Percentiles rank a stretch among this genome's conserved stretches.
Conservation (phyloP, 805 yeast species). For the Starmerella geochares region DNA sequence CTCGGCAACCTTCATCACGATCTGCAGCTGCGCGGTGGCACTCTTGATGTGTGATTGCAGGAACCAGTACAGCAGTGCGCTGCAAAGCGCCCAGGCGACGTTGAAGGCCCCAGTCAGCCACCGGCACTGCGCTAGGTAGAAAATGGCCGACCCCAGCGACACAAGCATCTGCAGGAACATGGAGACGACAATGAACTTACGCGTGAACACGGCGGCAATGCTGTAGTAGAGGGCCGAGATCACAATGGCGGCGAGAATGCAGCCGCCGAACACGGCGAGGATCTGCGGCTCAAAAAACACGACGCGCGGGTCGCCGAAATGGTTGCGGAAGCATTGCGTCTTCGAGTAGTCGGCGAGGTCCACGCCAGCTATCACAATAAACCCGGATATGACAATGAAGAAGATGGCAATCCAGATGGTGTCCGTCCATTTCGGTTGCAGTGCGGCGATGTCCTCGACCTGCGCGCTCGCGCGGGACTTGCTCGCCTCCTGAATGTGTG, state of each 20-base stretch:
- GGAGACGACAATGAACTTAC: slow-evolving; percentile 56
- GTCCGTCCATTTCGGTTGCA: slow-evolving; percentile 21
- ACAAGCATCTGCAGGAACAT: slow-evolving; percentile 55
- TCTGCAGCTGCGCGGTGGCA: slow-evolving; percentile 57
- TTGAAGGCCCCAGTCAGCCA: slow-evolving; percentile 76
- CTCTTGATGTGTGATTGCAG: slow-evolving; percentile 63
- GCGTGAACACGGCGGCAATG: slow-evolving; percentile 56
- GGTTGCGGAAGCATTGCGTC: slow-evolving; percentile 49
- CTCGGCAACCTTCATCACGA: slow-evolving; percentile 69
- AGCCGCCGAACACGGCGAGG: slow-evolving; percentile 58
- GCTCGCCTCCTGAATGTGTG: background rate
- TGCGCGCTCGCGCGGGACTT: background rate
- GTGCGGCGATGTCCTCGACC: background rate
- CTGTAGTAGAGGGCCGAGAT: slow-evolving; percentile 47
- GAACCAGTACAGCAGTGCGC: slow-evolving; percentile 64
- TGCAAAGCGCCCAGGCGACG: slow-evolving; percentile 50
- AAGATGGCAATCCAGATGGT: slow-evolving; percentile 26
- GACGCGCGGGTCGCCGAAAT: slow-evolving; percentile 38
- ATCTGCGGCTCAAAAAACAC: slow-evolving; percentile 60
- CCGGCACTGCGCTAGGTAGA: slow-evolving; percentile 54
- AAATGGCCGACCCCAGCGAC: slow-evolving; percentile 68
- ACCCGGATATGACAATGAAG: slow-evolving; percentile 45
- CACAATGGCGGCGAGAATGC: slow-evolving; percentile 49
- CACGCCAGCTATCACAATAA: slow-evolving; percentile 58
- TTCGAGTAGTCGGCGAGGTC: slow-evolving; percentile 54